Evolutionary conservation across 1,139 yeast species (phyloP), one percentile per base, ranked within the genome.

Genomic region (Yamadazyma friedrichii): DNA sequence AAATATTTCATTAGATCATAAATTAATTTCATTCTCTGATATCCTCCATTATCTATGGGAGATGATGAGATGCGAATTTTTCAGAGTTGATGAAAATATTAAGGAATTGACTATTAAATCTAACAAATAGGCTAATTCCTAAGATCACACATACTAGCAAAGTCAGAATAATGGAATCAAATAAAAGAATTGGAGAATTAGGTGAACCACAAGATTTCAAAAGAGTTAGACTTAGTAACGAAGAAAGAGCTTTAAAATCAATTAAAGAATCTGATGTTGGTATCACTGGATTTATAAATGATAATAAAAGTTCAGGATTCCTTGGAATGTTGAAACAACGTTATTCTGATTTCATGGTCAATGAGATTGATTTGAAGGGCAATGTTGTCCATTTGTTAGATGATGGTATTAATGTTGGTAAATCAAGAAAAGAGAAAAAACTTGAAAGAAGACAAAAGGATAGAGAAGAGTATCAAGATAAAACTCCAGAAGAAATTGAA

Each of bases 291-390:
- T 89, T 70, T 54, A 65, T 88, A 31, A 80, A 82, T 37, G 56
- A 50, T 16, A 46, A 47, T n/a, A 50, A 54, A 42, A 59, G 70
- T 9, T 65, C 74, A 3, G 95, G 96, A 2, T 88, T 93, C 50
- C 62, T 62, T 20, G 98, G 98, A 2, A 74, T 77, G 11, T 72
- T 93, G 51, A 93, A 93, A 61, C 95, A 87, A 55, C 73, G 96
- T 48, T 89, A 89, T 63, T 83, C 96, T n/a, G 98, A 93, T 60
- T 94, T 94, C 59, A 74, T 88, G 58, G 98, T 93, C 34, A 88
- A 89, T 59, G 98, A 94, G 61, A 84, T 93, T 45, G 84, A 74
- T 45, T 52, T 65, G 25, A 65, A 78, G 22, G 95, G 88, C 1
- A 64, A 76, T 2, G 96, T 89, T 2, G 76, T 91, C 11, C 93